Evolutionary conservation across 1,284 basidiomycete species (phyloP).

Genomic region (Marasmius fiardii): DNA sequence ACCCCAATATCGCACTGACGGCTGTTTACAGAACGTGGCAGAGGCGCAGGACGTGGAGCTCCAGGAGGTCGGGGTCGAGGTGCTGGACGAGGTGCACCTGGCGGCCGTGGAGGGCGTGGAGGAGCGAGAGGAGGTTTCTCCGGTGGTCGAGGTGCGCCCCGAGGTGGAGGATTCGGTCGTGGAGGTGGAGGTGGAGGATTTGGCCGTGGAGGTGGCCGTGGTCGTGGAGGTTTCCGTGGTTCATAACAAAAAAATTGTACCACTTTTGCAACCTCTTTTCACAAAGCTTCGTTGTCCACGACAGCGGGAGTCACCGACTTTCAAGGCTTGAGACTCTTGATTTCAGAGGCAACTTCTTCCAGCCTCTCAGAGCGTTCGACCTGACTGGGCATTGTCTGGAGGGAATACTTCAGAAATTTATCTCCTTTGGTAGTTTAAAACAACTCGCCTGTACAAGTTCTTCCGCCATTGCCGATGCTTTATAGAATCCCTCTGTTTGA

Average conservation of each 20-base stretch:
- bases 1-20: conserved; percentile 7
- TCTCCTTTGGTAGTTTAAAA: background rate
- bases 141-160: conserved; percentile 21
- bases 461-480: conserved; percentile 37
- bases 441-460: conserved; percentile 49
- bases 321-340: conserved; percentile 45
- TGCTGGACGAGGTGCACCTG: conserved; percentile 33
- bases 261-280: background rate
- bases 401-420: background rate
- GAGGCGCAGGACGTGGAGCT: conserved; percentile 46
- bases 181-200: conserved; percentile 31
- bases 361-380: conserved; percentile 39
- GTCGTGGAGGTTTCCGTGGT: conserved; percentile 38
- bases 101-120: conserved; percentile 32
- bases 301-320: background rate
- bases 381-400: conserved; percentile 43
- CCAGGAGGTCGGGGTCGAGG: conserved; percentile 38
- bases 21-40: conserved; percentile 50
- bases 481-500: conserved; percentile 1
- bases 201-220: conserved; percentile 34
- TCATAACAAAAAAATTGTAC: conserved; percentile 27
- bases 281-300: background rate
- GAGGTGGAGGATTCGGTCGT: conserved; percentile 28
- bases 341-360: conserved; percentile 37
- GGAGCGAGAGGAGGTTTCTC: conserved; percentile 32